These are phyloP conservation scores for Monilinia vaccinii-corymbosi DNA, from an alignment of 2,329 filamentous ascomycete species.

Conservation along the genomic window DNA sequence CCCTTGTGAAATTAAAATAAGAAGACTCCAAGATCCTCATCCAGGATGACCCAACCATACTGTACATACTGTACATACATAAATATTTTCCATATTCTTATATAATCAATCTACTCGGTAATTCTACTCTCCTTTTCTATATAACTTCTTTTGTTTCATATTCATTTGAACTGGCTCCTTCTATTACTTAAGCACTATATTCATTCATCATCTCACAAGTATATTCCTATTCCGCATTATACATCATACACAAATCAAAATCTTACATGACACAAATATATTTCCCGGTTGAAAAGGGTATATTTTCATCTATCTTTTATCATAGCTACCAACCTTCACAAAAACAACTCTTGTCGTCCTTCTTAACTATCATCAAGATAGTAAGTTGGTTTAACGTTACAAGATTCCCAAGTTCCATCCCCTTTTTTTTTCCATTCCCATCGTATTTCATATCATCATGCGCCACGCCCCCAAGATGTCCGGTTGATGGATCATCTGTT, in stretches of 20 bases:
- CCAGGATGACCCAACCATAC: no score
- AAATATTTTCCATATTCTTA: no score
- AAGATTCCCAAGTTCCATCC: conserved; percentile 2
- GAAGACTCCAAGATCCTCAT: no score
- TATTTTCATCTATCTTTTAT: conserved; percentile 19
- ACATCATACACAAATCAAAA: background rate
- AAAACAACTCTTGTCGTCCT: background rate
- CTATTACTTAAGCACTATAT: no score
- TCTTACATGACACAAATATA: background rate
- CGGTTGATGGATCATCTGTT: conserved; percentile 31
- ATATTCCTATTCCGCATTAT: background rate
- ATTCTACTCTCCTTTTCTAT: no score
- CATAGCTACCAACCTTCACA: conserved; percentile 2
- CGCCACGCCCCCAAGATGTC: conserved; percentile 20
- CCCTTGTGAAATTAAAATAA: no score
- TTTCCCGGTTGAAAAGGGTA: conserved; percentile 27
- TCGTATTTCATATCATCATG: conserved; percentile 2
- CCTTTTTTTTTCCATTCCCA: background rate
- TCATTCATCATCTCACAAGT: no score
- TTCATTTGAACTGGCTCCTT: no score
- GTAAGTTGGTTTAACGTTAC: conserved; percentile 8
- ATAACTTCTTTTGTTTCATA: no score
- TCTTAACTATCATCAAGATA: background rate
- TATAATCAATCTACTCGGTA: no score
- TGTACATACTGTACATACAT: no score